Evolutionary conservation across 2,329 filamentous ascomycete genomes (phyloP).

Genomic region (Stemphylium lycopersici): DNA sequence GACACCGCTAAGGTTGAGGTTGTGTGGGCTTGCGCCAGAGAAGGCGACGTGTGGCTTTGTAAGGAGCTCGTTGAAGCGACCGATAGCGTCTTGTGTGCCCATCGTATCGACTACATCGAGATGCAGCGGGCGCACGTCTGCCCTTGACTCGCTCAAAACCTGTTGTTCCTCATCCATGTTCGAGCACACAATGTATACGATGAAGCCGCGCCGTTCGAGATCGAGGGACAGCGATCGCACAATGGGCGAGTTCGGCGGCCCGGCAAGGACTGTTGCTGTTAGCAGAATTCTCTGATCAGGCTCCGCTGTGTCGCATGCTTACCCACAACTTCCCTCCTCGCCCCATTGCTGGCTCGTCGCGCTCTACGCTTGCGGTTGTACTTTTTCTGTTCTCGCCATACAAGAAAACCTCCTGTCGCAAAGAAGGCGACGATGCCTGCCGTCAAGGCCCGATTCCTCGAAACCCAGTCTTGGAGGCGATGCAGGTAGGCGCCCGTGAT

Average conservation of each 20-base stretch:
- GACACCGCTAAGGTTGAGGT: slow-evolving; percentile 76
- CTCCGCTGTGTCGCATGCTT: slow-evolving; percentile 1
- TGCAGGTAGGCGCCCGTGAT: slow-evolving; percentile 58
- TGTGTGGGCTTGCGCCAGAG: slow-evolving; percentile 75
- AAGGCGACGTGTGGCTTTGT: slow-evolving; percentile 77
- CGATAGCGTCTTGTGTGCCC: slow-evolving; percentile 70
- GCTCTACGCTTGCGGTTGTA: slow-evolving; percentile 72
- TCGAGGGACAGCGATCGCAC: slow-evolving; percentile 84
- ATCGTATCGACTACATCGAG: slow-evolving; percentile 83
- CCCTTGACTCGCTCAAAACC: slow-evolving; percentile 75
- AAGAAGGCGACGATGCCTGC: slow-evolving; percentile 73
- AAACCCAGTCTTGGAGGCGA: slow-evolving; percentile 72
- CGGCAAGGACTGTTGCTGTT: slow-evolving; percentile 72
- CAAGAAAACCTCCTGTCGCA: slow-evolving; percentile 66
- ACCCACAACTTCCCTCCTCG: slow-evolving; percentile 80
- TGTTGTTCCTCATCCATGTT: slow-evolving; percentile 83
- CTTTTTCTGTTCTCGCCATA: slow-evolving; percentile 66
- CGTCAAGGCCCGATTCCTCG: slow-evolving; percentile 73
- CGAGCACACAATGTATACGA: slow-evolving; percentile 88
- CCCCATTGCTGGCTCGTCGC: slow-evolving; percentile 79
- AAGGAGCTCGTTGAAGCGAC: slow-evolving; percentile 73
- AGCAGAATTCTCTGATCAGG: slow-evolving; percentile 3
- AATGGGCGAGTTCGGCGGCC: slow-evolving; percentile 83
- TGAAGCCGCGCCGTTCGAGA: slow-evolving; percentile 87
- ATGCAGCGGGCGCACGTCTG: slow-evolving; percentile 80